Percentiles rank a stretch among this genome's conserved stretches.
Conservation (phyloP, 2,329 filamentous ascomycete species). For the Aureobasidium sp. region DNA sequence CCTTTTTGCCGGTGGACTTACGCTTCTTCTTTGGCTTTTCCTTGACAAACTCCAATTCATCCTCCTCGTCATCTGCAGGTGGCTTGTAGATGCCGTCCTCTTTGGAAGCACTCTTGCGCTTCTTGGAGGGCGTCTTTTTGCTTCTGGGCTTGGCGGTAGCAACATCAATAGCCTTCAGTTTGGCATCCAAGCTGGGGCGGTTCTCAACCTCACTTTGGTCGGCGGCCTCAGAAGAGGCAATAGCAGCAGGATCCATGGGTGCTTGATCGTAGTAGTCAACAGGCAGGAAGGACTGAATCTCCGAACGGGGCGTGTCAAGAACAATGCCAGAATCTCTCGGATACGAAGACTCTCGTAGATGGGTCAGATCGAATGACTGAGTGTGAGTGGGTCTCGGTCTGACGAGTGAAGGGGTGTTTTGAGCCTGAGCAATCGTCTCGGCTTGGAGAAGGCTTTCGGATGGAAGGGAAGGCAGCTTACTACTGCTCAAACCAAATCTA, state of each 20-base stretch:
- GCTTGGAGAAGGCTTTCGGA: slow-evolving; percentile 34
- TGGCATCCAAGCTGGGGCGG: slow-evolving; percentile 24
- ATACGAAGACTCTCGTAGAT: slow-evolving; percentile 1
- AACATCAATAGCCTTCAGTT: slow-evolving; percentile 25
- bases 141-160: slow-evolving; percentile 20
- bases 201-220: slow-evolving; percentile 5
- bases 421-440: slow-evolving; percentile 18
- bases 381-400: slow-evolving; percentile 5
- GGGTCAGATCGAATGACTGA: slow-evolving; percentile 3
- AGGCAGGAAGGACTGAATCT: not conserved
- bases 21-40: slow-evolving; percentile 23
- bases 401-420: slow-evolving; percentile 9
- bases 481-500: slow-evolving; percentile 31
- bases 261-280: not conserved
- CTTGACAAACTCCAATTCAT: slow-evolving; percentile 11
- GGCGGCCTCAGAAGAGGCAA: slow-evolving; percentile 5
- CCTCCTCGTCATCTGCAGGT: slow-evolving; percentile 15
- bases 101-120: slow-evolving; percentile 31
- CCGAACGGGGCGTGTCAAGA: not conserved
- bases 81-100: slow-evolving; percentile 29
- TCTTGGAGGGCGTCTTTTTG: slow-evolving; percentile 26
- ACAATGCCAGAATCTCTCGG: slow-evolving; percentile 9
- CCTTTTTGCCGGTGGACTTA: slow-evolving; percentile 12
- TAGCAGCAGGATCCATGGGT: slow-evolving; percentile 6
- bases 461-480: slow-evolving; percentile 32